phyloP scores from a whole-genome alignment of 805 yeast genomes.

The Yamadazyma kitorensis region DNA sequence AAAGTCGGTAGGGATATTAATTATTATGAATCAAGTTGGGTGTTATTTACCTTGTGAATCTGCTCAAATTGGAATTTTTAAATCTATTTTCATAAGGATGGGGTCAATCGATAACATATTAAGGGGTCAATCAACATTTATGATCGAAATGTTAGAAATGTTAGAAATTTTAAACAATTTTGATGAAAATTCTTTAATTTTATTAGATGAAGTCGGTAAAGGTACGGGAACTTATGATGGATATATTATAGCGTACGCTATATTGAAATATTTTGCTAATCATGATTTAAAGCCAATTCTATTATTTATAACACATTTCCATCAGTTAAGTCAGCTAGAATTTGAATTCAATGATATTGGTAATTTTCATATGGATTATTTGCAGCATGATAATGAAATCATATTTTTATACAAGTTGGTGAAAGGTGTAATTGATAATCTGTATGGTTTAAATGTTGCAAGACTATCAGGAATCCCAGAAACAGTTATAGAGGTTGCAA shows the following conservation, averaged over 20 bases:
- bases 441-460: constrained; percentile 87
- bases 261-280: constrained; percentile 55
- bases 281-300: constrained; percentile 47
- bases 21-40: constrained; percentile 76
- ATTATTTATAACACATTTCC: constrained; percentile 83
- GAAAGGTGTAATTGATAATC: constrained; percentile 45
- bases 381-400: constrained; percentile 28
- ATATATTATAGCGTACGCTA: constrained; percentile 72
- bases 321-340: constrained; percentile 56
- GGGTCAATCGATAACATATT: constrained; percentile 81
- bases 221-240: constrained; percentile 79
- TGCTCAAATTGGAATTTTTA: constrained; percentile 66
- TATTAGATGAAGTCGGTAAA: constrained; percentile 77
- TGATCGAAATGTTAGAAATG: constrained; percentile 72
- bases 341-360: constrained; percentile 38
- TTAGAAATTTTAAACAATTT: constrained; percentile 51
- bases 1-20: constrained; percentile 66
- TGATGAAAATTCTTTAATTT: constrained; percentile 55
- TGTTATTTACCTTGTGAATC: constrained; percentile 66
- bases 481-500: constrained; percentile 46
- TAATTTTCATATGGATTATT: constrained; percentile 73
- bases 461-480: constrained; percentile 62
- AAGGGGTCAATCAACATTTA: constrained; percentile 78
- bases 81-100: constrained; percentile 76
- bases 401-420: constrained; percentile 37